Evolutionary conservation across 768 basidiomycete species (phyloP), one percentile per base, ranked within the genome.

Genomic region (Lactarius quietus): DNA sequence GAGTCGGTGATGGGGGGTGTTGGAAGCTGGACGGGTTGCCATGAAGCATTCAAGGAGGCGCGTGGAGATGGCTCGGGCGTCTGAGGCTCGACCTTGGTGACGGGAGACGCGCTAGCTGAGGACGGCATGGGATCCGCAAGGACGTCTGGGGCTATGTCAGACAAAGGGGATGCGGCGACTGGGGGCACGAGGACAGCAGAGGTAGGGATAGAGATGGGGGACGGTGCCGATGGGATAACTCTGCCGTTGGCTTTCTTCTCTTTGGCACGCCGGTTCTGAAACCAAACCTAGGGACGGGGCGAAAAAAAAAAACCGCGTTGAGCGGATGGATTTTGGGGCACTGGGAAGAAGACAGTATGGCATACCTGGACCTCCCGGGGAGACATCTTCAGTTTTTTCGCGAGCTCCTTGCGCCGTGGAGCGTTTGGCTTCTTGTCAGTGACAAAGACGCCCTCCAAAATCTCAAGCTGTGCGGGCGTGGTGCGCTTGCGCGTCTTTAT

Each of bases 401-500:
- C 90, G 60, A 98, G 85, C 68, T 85, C 81, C 75, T 91, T 92
- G 70, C 96, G 83, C 41, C 90, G 78, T 8, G 83, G 78, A 43
- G 87, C 88, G 75, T 94, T 95, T 18, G 96, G 95, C 75, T 98
- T 98, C 62, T 92, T 92, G 77, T 95, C 93, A 70, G 83, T 81
- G 71, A 85, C 86, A 77, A 96, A 98, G 70, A 94, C 82, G 64
- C 84, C 81, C 76, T 98, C 96, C 70, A 98, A 86, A 69, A 93
- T 85, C 76, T 88, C 88, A 73, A 97, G 88, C 79, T 98, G 96
- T 23, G 85, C 80, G 38, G 87, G 85, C 35, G 93, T 92, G 0
- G 96, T 98, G 59, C 96, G 82, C 71, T 94, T 91, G 65, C 95
- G 81, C 72, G 96, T 95, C 79, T 96, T 96, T 78, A 97, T 92